Base-by-base conservation (phyloP, 352 stramenopile genomes). In the Globisporangium radiosum region DNA sequence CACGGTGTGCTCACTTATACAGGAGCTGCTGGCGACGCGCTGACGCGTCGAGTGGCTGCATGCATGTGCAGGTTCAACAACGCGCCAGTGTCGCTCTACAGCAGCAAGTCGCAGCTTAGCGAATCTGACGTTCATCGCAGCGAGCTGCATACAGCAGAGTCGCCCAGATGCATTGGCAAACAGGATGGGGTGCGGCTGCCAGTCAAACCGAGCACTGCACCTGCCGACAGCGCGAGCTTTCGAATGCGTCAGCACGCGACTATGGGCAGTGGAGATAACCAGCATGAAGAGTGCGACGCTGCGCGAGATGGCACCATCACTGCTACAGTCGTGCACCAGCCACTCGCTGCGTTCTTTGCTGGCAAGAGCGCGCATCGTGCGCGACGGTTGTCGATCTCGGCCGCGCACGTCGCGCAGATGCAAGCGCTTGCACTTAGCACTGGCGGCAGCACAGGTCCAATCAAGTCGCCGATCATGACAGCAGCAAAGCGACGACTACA, bases 311-410 rank as follows among this genome's bases (percentile, higher is more conserved):
- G 19, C 19, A 14, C 37, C 40, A 36, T 11, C 8, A 57, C 25
- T 25, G 25, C 25, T 25, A 25, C 25, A 56, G 47, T 19, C 14
- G 5, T 51, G 17, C 52, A 62, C 33, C 57, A 65, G 45, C 54
- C 65, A 10, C 52, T 72, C n/a, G 65, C 65, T 7, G 62, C 57
- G 7, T 68, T 72, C 44, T 72, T 72, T 15, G 47, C 59, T 10
- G 47, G 63, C n/a, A 59, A 66, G 33, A 62, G 54, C 6, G 58
- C 37, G 25, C 57, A 68, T 33, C 54, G 51, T 6, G 53, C 56
- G n/a, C 61, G 64, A 7, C 50, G 57, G 9, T 47, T 63, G 47
- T 67, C 56, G 37, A 60, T 67, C n/a, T 59, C 57, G 1, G 57
- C 54, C 1, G 56, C 49, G 14, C 54, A 63, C 8, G 61, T 50